Conservation (phyloP, 2,329 filamentous ascomycete genomes). For the Hypoxylon rubiginosum region DNA sequence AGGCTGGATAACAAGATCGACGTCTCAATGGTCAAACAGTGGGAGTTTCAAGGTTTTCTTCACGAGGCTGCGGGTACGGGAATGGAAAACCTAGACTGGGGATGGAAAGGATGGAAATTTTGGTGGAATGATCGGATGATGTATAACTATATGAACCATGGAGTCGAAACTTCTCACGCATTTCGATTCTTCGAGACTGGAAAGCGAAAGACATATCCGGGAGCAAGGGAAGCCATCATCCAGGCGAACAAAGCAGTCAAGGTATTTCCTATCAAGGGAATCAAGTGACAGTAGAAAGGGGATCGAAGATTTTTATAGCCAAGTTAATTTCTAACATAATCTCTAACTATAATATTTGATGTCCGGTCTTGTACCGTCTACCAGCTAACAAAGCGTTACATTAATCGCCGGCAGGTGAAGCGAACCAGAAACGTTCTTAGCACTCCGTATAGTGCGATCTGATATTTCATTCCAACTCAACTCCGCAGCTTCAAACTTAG, state of each 20-base stretch:
- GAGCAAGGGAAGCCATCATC: constrained; percentile 55
- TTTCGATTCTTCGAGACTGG: constrained; percentile 59
- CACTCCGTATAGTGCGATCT: neutral
- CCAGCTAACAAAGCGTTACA: too few species aligned
- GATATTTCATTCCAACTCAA: constrained; percentile 7
- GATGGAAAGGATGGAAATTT: constrained; percentile 58
- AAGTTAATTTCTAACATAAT: too few species aligned
- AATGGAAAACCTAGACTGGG: constrained; percentile 58
- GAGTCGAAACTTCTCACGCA: constrained; percentile 57
- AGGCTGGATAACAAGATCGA: constrained; percentile 36
- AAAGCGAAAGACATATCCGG: constrained; percentile 56
- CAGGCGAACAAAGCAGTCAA: constrained; percentile 45
- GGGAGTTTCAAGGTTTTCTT: constrained; percentile 54
- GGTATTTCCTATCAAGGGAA: constrained; percentile 34
- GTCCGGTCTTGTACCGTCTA: too few species aligned
- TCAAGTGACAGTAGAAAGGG: constrained; percentile 3
- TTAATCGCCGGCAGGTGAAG: too few species aligned
- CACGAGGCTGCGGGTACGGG: constrained; percentile 58
- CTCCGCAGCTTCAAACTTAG: constrained; percentile 14
- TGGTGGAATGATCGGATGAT: constrained; percentile 56
- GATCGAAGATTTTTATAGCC: neutral
- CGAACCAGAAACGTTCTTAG: neutral
- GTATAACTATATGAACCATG: constrained; percentile 56
- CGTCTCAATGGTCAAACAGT: constrained; percentile 46
- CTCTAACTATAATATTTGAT: too few species aligned